Evolutionary conservation across 805 yeast species (phyloP).

Genomic region (Pichia rugopelliculosa): DNA sequence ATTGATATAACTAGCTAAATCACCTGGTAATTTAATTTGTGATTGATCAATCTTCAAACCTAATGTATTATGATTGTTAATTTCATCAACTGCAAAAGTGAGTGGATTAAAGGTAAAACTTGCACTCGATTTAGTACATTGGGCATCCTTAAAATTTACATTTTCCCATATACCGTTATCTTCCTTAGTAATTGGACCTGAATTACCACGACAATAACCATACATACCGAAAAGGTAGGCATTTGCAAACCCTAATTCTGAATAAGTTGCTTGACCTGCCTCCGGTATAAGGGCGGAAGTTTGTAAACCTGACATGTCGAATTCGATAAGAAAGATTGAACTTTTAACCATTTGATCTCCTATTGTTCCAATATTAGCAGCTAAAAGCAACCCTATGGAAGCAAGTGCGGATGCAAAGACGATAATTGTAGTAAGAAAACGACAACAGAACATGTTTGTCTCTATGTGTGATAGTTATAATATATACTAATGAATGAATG

Average conservation of each 20-base stretch:
- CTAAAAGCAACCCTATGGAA: conserved; percentile 38
- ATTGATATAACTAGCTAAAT: conserved; percentile 38
- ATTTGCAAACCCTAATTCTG: conserved; percentile 35
- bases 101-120: conserved; percentile 54
- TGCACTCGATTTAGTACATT: conserved; percentile 47
- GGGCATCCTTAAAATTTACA: conserved; percentile 28
- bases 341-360: conserved; percentile 35
- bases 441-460: conserved; percentile 5
- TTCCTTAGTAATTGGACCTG: conserved; percentile 11
- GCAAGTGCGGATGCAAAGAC: conserved; percentile 25
- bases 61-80: conserved; percentile 7
- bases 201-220: conserved; percentile 51
- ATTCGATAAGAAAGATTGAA: conserved; percentile 39
- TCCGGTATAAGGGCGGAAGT: conserved; percentile 11
- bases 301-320: conserved; percentile 33
- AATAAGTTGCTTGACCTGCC: not conserved
- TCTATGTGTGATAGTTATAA: too few relatives aligned
- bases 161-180: conserved; percentile 10
- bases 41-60: conserved; percentile 12
- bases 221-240: conserved; percentile 52
- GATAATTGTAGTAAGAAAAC: conserved; percentile 5
- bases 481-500: too few relatives aligned
- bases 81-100: conserved; percentile 15
- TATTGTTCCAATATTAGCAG: conserved; percentile 49
- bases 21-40: conserved; percentile 45